A percentile compares a stretch with the other conserved stretches of the same genome.
Conservation (phyloP, 78 protist species). For the Pelomyxa schiedti region DNA sequence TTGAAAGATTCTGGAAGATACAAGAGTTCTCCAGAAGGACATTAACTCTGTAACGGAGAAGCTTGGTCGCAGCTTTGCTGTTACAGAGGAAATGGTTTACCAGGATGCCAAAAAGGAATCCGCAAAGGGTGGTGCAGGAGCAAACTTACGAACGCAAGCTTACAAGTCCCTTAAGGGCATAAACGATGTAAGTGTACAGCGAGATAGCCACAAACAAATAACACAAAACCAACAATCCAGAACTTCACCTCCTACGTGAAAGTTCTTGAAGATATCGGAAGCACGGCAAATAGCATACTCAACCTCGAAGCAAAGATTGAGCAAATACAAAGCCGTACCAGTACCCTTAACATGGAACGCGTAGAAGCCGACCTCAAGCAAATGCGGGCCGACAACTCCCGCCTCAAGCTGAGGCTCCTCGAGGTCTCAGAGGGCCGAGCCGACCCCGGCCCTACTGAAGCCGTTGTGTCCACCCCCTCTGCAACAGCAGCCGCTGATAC, state of each 20-base stretch:
- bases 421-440: too few species aligned
- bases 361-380: conserved; percentile 28
- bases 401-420: too few species aligned
- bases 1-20: conserved; percentile 55
- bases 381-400: conserved; percentile 34
- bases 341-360: conserved; percentile 26
- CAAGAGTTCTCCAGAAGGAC: conserved; percentile 46
- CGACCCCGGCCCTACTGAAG: too few species aligned
- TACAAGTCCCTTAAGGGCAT: conserved; percentile 27
- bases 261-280: conserved; percentile 39
- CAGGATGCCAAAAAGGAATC: conserved; percentile 37
- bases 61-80: conserved; percentile 35
- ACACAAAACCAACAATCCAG: too few species aligned
- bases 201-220: not conserved
- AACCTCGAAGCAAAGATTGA: conserved; percentile 28
- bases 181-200: conserved; percentile 9
- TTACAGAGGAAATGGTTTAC: conserved; percentile 53
- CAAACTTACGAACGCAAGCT: conserved; percentile 13
- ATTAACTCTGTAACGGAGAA: conserved; percentile 41
- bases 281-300: conserved; percentile 24
- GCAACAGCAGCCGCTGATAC: too few species aligned
- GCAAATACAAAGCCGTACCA: conserved; percentile 15
- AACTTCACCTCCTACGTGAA: conserved; percentile 18
- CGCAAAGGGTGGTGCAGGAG: conserved; percentile 26
- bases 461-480: too few species aligned